phyloP scores from a whole-genome alignment of 805 yeast species.

The Candida gorgasii region DNA sequence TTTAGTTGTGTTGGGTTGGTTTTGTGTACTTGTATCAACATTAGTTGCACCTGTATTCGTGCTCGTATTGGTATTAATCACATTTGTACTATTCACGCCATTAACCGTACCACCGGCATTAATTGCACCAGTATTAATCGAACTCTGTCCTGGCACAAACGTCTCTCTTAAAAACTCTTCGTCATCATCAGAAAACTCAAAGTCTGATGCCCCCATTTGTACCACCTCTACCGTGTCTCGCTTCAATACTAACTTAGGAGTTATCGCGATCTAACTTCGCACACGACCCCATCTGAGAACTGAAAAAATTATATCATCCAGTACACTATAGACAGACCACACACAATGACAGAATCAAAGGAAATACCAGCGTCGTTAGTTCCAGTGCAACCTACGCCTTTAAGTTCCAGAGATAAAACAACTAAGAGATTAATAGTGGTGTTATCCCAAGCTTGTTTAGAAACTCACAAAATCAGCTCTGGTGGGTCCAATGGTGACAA shows the following conservation, averaged over 20 bases:
- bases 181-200: slow-evolving; percentile 15
- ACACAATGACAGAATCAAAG: slow-evolving; percentile 2
- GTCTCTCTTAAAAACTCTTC: slow-evolving; percentile 14
- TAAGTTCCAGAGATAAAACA: slow-evolving; percentile 80
- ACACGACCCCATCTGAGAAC: slow-evolving; percentile 8
- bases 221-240: not conserved
- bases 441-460: slow-evolving; percentile 93
- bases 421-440: slow-evolving; percentile 91
- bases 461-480: slow-evolving; percentile 86
- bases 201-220: slow-evolving; percentile 12
- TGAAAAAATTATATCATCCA: not conserved
- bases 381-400: slow-evolving; percentile 81
- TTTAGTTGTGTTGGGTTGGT: not conserved
- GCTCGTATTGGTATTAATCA: not conserved
- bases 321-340: not conserved
- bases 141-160: too few species aligned
- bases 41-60: too few species aligned
- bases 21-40: not conserved
- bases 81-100: not conserved
- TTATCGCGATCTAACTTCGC: slow-evolving; percentile 3
- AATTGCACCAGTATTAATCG: not conserved
- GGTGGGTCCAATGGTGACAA: slow-evolving; percentile 73
- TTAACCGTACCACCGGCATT: not conserved
- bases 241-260: too few species aligned
- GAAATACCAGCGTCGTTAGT: slow-evolving; percentile 64